Percentiles rank a stretch among this genome's conserved stretches.
Conservation (phyloP, 768 basidiomycete genomes). For the Kwoniella sp. region DNA sequence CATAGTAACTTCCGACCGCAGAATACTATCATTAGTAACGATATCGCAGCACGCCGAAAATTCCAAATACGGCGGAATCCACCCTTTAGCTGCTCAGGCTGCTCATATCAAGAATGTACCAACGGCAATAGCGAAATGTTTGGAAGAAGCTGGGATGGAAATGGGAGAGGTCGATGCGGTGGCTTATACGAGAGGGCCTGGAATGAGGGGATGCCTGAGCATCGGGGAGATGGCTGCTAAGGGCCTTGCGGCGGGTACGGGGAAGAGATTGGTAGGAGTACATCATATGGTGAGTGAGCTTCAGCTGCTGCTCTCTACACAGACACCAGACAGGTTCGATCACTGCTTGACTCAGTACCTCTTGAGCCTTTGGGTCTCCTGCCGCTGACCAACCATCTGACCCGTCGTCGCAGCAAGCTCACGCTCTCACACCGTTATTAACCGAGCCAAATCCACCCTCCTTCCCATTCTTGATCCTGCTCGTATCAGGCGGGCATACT, state of each 20-base stretch:
- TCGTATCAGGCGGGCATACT: conserved; percentile 94
- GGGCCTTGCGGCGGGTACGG: conserved; percentile 72
- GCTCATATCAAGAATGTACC: conserved; percentile 84
- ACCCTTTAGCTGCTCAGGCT: conserved; percentile 66
- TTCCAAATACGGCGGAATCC: conserved; percentile 56
- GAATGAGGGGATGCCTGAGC: conserved; percentile 77
- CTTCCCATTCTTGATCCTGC: conserved; percentile 85
- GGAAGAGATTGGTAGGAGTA: conserved; percentile 82
- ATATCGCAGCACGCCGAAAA: conserved; percentile 69
- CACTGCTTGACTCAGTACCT: too few relatives aligned
- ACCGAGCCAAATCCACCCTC: conserved; percentile 61
- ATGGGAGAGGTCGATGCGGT: conserved; percentile 75
- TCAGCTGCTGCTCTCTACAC: too few relatives aligned
- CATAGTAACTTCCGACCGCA: conserved; percentile 69
- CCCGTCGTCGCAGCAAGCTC: conserved; percentile 71
- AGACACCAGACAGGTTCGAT: too few relatives aligned
- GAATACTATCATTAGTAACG: conserved; percentile 79
- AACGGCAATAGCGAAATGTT: conserved; percentile 67
- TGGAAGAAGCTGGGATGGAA: conserved; percentile 66
- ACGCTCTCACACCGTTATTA: conserved; percentile 77
- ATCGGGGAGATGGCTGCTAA: conserved; percentile 83
- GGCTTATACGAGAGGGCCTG: conserved; percentile 75
- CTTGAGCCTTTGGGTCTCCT: too few relatives aligned
- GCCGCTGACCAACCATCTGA: too few relatives aligned
- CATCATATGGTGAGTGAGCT: conserved; percentile 80